Percentiles rank a stretch among this genome's conserved stretches.
phyloP scores from a whole-genome alignment of 306 rosid genomes.

The Pueraria montana region DNA sequence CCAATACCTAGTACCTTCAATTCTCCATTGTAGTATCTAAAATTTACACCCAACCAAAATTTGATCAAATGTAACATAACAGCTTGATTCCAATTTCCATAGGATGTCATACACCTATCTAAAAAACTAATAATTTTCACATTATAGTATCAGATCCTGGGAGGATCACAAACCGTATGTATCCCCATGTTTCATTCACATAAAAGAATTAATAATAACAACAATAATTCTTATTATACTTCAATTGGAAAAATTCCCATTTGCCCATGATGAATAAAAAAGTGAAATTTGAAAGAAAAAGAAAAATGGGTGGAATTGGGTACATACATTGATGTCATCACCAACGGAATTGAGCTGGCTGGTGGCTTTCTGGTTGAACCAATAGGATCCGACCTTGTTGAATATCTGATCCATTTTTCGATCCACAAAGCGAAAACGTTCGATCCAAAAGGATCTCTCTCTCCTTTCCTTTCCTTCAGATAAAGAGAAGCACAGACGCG shows the following conservation, averaged over 20 bases:
- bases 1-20: conserved; percentile 2
- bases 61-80: not conserved
- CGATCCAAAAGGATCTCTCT: conserved; percentile 23
- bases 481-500: conserved; percentile 7
- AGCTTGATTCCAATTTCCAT: conserved; percentile 19
- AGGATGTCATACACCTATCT: not conserved
- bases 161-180: not conserved
- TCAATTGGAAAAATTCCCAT: not conserved
- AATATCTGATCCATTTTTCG: conserved; percentile 70
- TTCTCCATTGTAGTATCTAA: not conserved
- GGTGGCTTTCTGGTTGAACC: conserved; percentile 81
- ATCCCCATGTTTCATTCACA: not conserved
- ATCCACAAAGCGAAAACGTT: conserved; percentile 21
- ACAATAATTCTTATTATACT: not conserved
- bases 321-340: conserved; percentile 67
- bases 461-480: conserved; percentile 10
- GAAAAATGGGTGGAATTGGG: not conserved
- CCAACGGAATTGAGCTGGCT: conserved; percentile 77
- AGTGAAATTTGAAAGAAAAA: not conserved
- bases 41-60: conserved; percentile 9
- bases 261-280: not conserved
- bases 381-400: conserved; percentile 79
- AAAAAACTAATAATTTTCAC: not conserved
- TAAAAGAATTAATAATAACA: not conserved
- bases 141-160: conserved; percentile 17